These are phyloP conservation scores for Phoma herbarum DNA, from an alignment of 2,329 filamentous ascomycete species.

Conservation along the genomic window DNA sequence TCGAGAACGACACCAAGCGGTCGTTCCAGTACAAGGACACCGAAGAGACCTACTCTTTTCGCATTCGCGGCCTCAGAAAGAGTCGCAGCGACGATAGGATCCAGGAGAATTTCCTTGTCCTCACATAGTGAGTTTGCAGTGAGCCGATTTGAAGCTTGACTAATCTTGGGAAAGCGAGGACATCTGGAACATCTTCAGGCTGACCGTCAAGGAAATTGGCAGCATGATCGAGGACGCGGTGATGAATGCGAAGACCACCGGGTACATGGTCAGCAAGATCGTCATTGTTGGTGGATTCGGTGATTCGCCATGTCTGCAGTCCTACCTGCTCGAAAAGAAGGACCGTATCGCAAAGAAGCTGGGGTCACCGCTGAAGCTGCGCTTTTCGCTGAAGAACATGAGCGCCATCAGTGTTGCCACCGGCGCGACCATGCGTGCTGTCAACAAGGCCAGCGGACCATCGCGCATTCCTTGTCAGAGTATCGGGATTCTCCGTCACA, in stretches of 20 bases:
- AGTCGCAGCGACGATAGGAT: conserved; percentile 9
- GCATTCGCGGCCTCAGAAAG: conserved; percentile 10
- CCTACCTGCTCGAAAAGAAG: conserved; percentile 8
- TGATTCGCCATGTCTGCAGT: conserved; percentile 22
- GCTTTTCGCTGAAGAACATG: conserved; percentile 1
- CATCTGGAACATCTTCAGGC: conserved; percentile 16
- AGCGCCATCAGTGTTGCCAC: conserved; percentile 28
- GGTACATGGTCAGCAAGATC: conserved; percentile 16
- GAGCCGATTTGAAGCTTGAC: neutral
- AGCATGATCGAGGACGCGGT: conserved; percentile 19
- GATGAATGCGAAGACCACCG: conserved; percentile 1
- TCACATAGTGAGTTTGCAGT: conserved; percentile 16
- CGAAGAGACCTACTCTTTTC: neutral
- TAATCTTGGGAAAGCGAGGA: conserved; percentile 3
- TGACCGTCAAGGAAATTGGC: conserved; percentile 13
- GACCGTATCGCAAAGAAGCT: neutral
- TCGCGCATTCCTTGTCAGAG: conserved; percentile 19
- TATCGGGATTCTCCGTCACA: conserved; percentile 21
- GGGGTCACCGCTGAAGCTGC: conserved; percentile 2
- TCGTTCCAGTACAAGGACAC: conserved; percentile 10
- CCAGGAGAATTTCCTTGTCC: neutral
- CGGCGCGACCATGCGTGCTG: conserved; percentile 26
- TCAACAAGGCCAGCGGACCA: conserved; percentile 25
- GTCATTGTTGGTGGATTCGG: conserved; percentile 27
- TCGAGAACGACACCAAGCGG: conserved; percentile 22